phyloP scores from a whole-genome alignment of 495 filamentous ascomycete genomes.

The Xylaria longipes region DNA sequence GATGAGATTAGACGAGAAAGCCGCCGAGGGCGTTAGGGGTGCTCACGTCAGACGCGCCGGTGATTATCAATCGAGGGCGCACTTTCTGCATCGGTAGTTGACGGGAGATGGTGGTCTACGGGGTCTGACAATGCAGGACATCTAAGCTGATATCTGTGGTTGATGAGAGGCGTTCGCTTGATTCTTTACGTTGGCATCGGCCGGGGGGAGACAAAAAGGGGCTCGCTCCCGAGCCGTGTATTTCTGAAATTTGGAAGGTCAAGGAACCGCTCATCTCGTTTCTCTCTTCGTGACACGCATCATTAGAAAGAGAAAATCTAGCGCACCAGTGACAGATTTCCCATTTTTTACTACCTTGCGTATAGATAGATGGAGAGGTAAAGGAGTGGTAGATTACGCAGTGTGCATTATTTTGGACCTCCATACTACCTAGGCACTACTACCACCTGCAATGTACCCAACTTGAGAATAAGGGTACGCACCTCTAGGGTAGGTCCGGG shows the following conservation, averaged over 20 bases:
- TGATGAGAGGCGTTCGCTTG: constrained; percentile 5
- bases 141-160: constrained; percentile 11
- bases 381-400: neutral
- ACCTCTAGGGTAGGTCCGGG: neutral
- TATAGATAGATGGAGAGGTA: neutral
- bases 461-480: neutral
- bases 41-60: constrained; percentile 21
- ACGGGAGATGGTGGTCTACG: neutral
- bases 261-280: neutral
- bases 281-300: neutral
- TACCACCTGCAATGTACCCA: neutral
- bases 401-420: neutral
- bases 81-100: constrained; percentile 11
- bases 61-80: constrained; percentile 17
- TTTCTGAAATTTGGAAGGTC: neutral
- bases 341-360: neutral
- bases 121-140: constrained; percentile 7
- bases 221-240: neutral
- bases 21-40: neutral
- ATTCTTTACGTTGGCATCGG: neutral
- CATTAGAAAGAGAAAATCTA: neutral
- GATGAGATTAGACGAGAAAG: constrained; percentile 18
- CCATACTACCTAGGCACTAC: neutral
- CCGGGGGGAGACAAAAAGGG: neutral
- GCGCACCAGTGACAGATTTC: neutral